Conservation (phyloP, 192 early-diverging fungal genomes). For the Rhizoclosmatium globosum region DNA sequence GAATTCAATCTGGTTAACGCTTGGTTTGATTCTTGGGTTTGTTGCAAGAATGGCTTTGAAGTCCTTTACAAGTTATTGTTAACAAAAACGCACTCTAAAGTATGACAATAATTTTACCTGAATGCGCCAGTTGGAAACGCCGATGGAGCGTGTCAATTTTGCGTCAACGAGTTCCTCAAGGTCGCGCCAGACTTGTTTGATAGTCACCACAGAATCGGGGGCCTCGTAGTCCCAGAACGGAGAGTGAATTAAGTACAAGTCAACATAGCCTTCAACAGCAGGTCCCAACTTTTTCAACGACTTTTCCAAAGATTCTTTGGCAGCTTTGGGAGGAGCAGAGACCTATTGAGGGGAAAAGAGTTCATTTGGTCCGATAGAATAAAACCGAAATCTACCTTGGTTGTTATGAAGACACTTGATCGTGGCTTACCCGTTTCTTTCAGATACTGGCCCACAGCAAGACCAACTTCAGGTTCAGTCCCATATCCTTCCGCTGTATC, state of each 20-base stretch:
- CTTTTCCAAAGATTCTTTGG: background rate
- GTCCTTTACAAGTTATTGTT: background rate
- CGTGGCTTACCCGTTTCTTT: conserved; percentile 54
- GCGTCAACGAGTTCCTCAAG: conserved; percentile 76
- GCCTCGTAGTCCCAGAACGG: conserved; percentile 55
- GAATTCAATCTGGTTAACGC: conserved; percentile 45
- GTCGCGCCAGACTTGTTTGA: conserved; percentile 74
- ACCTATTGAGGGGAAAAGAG: background rate
- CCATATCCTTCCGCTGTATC: conserved; percentile 72
- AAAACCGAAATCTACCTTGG: conserved; percentile 35
- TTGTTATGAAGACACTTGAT: conserved; percentile 58
- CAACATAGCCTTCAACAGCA: conserved; percentile 71
- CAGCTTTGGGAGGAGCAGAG: conserved; percentile 12
- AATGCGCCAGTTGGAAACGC: conserved; percentile 78
- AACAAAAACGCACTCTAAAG: too few species aligned
- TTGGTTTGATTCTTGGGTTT: conserved; percentile 1
- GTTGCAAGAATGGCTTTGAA: conserved; percentile 18
- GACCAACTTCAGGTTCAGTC: conserved; percentile 68
- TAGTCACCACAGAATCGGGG: conserved; percentile 1
- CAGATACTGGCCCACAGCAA: conserved; percentile 25
- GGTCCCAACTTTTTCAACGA: conserved; percentile 71
- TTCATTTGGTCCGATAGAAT: background rate
- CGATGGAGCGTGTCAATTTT: conserved; percentile 78
- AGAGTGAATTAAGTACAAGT: conserved; percentile 85
- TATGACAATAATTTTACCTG: background rate